Evolutionary conservation across 768 basidiomycete genomes (phyloP).

Genomic region (Boletus rubescentipes): DNA sequence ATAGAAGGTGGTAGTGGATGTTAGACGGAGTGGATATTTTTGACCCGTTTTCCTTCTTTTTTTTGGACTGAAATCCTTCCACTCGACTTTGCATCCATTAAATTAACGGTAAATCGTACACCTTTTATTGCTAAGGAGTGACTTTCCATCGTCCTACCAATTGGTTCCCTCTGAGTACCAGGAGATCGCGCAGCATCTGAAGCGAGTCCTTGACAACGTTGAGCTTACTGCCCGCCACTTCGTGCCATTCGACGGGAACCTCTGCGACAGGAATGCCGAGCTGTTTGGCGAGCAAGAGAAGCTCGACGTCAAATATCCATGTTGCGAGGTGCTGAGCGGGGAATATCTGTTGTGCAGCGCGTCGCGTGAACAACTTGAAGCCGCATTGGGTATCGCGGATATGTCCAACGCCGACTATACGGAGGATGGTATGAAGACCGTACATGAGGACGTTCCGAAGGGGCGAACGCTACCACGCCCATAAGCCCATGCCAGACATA

Average conservation of each 20-base stretch:
- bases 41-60: neutral
- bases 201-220: constrained; percentile 80
- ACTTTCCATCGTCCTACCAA: constrained; percentile 73
- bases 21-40: constrained; percentile 12
- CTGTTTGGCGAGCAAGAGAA: constrained; percentile 81
- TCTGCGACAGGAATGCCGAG: constrained; percentile 77
- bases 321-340: constrained; percentile 82
- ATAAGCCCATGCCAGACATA: neutral
- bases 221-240: constrained; percentile 91
- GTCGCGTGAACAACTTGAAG: constrained; percentile 91
- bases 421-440: constrained; percentile 84
- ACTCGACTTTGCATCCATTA: constrained; percentile 21
- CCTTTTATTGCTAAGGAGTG: constrained; percentile 17
- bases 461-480: constrained; percentile 64
- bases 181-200: constrained; percentile 86
- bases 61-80: constrained; percentile 13
- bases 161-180: constrained; percentile 83
- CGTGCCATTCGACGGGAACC: constrained; percentile 90
- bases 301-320: constrained; percentile 98
- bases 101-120: constrained; percentile 29
- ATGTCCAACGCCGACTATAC: constrained; percentile 85
- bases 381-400: constrained; percentile 96
- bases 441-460: constrained; percentile 94
- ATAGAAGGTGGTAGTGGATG: constrained; percentile 21
- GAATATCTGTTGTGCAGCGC: constrained; percentile 79